phyloP scores from a whole-genome alignment of 768 basidiomycete species.

The Boletus pseudo-olivaceus region DNA sequence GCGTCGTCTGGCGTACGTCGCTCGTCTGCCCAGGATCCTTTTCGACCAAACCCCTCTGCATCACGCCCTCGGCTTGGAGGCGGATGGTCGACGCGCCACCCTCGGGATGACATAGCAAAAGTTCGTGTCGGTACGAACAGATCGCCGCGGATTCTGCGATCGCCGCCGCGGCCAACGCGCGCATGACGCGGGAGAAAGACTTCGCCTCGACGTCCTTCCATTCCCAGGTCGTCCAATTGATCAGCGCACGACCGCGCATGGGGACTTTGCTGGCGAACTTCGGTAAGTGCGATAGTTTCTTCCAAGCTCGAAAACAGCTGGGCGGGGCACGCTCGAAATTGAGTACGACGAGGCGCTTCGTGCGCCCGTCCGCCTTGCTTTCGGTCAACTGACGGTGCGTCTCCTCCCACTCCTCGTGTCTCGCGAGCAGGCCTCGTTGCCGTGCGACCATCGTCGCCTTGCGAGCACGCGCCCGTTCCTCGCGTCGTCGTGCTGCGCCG shows the following conservation, averaged over 20 bases:
- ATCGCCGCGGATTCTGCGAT: neutral
- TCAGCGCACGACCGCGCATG: neutral
- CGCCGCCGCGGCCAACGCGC: fast-evolving
- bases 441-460: no score
- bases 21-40: neutral
- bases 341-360: no score
- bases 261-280: no score
- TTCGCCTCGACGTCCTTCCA: neutral
- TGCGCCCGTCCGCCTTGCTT: no score
- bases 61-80: no score
- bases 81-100: neutral
- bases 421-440: no score
- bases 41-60: neutral
- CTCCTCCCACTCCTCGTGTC: no score
- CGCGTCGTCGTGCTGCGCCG: no score
- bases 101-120: neutral
- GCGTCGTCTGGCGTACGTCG: neutral
- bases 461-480: no score
- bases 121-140: neutral
- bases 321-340: neutral
- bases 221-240: neutral
- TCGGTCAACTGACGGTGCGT: no score
- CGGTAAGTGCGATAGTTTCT: neutral
- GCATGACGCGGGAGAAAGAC: neutral
- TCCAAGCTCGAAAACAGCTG: neutral